These are phyloP conservation scores for Didymella keratinophila DNA, from an alignment of 2,329 filamentous ascomycete genomes.

Conservation along the genomic window DNA sequence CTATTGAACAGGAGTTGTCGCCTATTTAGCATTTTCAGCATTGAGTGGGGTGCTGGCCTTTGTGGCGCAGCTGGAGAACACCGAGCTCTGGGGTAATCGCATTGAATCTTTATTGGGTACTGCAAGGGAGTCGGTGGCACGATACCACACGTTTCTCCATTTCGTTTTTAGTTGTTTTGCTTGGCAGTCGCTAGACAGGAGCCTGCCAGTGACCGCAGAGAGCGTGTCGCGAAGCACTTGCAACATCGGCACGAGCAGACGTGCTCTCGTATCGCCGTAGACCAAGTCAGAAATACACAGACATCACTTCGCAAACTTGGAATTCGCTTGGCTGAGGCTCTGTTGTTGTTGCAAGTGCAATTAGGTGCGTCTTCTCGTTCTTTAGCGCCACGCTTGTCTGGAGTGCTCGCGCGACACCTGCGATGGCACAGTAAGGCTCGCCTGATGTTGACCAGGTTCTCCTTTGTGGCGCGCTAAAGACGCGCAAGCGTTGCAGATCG, in stretches of 20 bases:
- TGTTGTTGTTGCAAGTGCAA: background rate
- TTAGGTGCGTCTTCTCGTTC: constrained; percentile 5
- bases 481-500: constrained; percentile 18
- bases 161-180: constrained; percentile 18
- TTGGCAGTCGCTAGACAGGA: constrained; percentile 1
- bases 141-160: constrained; percentile 43
- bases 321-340: constrained; percentile 3
- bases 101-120: constrained; percentile 29
- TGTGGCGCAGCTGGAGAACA: constrained; percentile 20
- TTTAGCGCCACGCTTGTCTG: constrained; percentile 2
- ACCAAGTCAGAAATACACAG: background rate
- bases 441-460: constrained; percentile 5
- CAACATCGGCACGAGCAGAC: background rate
- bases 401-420: background rate
- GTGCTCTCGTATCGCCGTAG: background rate
- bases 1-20: constrained; percentile 33
- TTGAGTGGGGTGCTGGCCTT: constrained; percentile 17
- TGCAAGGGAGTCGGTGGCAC: constrained; percentile 34
- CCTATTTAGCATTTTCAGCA: constrained; percentile 26
- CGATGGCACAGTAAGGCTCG: constrained; percentile 2
- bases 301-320: background rate
- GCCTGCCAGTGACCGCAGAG: background rate
- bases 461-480: constrained; percentile 19
- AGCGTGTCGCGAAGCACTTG: background rate
- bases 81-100: constrained; percentile 9